Base-by-base conservation (phyloP, 345 rosid species). In the Diplotaxis tenuifolia region DNA sequence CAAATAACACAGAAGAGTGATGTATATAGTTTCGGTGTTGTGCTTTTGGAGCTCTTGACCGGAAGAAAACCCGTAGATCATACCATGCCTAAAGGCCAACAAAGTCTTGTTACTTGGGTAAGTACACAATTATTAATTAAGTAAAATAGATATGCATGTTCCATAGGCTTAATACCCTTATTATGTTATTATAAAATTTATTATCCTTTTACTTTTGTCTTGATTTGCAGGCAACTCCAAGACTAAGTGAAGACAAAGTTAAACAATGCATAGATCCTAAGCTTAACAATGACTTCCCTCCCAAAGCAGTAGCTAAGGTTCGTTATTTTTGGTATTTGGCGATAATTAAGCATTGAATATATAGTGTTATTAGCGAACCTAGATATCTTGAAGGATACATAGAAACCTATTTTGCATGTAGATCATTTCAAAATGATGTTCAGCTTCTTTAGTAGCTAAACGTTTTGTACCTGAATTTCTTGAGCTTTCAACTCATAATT, bases 71-170 rank as follows among this genome's bases (percentile, higher is more conserved):
- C 99, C 0, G 98, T 92, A 32, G 99, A 92, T 65, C 99, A 96
- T 73, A 96, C 98, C 69, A 90, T 96, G 98, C 98, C 98, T 31
- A 92, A 91, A 84, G 99, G 99, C 27, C 99, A 96, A 76, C 97
- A 96, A 60, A 90, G 96, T 86, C 97, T 96, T 73, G 99, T 92
- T 9, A 96, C 98, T 22, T 96, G 98, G 99, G 98, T 96, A 20
- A 28, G 88, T 79, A 64, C 60, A 55, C 55, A 32, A 25, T 25
- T 9, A 59, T 50, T 19, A 6, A 1, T 40, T 3, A 29, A 21
- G 23, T 59, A 59, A 5, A 49, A n/a, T n/a, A n/a, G n/a, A n/a
- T 36, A 16, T 42, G 50, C 3, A 42, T 23, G 54, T 50, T 34
- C 9, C 0, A 4, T 9, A 20, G 7, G 50, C 14, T 42, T 42